Percentiles rank a stretch among this genome's conserved stretches.
phyloP scores from a whole-genome alignment of 805 yeast genomes.

The Hanseniaspora mollemarum region DNA sequence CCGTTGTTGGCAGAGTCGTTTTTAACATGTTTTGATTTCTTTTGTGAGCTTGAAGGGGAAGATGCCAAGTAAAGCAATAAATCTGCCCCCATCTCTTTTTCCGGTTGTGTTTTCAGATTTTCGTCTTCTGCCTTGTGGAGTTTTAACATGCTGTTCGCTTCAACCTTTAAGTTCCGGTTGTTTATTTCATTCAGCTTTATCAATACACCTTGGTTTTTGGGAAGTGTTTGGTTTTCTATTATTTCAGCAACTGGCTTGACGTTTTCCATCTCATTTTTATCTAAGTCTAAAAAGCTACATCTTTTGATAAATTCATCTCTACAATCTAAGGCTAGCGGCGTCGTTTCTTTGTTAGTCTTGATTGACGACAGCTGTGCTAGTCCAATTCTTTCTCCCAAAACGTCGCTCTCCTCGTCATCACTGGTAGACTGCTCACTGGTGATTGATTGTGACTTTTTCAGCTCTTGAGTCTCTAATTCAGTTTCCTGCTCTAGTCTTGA shows the following conservation, averaged over 20 bases:
- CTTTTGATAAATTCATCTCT: conserved; percentile 13
- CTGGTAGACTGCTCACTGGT: conserved; percentile 13
- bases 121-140: neutral
- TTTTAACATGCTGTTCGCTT: neutral
- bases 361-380: neutral
- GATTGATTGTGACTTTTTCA: conserved; percentile 4
- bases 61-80: conserved; percentile 30
- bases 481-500: neutral
- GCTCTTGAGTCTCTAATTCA: neutral
- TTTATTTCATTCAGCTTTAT: neutral
- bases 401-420: conserved; percentile 10
- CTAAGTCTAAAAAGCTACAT: neutral
- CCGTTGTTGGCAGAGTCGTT: neutral
- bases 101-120: neutral
- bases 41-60: conserved; percentile 23
- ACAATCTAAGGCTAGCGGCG: conserved; percentile 6
- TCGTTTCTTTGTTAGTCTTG: neutral
- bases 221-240: neutral
- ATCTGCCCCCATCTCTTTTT: conserved; percentile 29
- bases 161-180: neutral
- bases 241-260: neutral
- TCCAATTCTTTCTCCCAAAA: neutral
- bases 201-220: neutral
- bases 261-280: neutral
- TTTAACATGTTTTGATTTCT: neutral